phyloP scores from a whole-genome alignment of 1,284 basidiomycete genomes.

The Acaromyces ingoldii region DNA sequence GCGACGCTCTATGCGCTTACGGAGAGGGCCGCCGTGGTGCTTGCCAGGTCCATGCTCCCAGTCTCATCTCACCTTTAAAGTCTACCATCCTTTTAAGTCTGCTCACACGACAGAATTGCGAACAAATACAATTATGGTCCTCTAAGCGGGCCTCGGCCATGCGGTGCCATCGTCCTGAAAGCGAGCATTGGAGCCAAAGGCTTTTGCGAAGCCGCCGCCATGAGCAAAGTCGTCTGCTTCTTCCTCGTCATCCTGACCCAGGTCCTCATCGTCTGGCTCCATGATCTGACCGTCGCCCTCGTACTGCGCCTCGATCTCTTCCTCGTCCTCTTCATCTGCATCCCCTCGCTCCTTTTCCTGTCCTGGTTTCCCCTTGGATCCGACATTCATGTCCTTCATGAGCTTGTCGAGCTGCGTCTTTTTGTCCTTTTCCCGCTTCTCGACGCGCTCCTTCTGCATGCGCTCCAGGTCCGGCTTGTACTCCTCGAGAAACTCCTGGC shows the following conservation, averaged over 20 bases:
- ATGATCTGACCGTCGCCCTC: conserved; percentile 50
- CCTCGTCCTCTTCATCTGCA: conserved; percentile 3
- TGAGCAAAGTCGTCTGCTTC: too few relatives aligned
- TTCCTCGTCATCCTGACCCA: too few relatives aligned
- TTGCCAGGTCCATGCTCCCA: too few relatives aligned
- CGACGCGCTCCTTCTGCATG: conserved; percentile 58
- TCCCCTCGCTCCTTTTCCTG: neutral
- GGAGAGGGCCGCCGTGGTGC: conserved; percentile 37
- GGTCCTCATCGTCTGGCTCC: too few relatives aligned
- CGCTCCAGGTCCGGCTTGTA: conserved; percentile 85
- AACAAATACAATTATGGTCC: too few relatives aligned
- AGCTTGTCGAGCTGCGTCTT: conserved; percentile 70
- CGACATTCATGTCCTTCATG: conserved; percentile 73
- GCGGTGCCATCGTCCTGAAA: too few relatives aligned
- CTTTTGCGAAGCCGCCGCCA: too few relatives aligned
- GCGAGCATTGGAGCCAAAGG: too few relatives aligned
- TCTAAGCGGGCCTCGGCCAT: too few relatives aligned
- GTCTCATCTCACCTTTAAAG: too few relatives aligned
- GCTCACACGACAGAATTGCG: too few relatives aligned
- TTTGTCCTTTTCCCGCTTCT: conserved; percentile 62
- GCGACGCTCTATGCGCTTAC: conserved; percentile 34
- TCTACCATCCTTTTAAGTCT: too few relatives aligned
- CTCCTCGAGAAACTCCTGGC: conserved; percentile 79
- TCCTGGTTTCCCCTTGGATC: conserved; percentile 5
- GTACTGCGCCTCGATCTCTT: conserved; percentile 15